A percentile compares a stretch with the other conserved stretches of the same genome.
phyloP scores from a whole-genome alignment of 1,284 basidiomycete species.

The Ustilago vetiveriae region DNA sequence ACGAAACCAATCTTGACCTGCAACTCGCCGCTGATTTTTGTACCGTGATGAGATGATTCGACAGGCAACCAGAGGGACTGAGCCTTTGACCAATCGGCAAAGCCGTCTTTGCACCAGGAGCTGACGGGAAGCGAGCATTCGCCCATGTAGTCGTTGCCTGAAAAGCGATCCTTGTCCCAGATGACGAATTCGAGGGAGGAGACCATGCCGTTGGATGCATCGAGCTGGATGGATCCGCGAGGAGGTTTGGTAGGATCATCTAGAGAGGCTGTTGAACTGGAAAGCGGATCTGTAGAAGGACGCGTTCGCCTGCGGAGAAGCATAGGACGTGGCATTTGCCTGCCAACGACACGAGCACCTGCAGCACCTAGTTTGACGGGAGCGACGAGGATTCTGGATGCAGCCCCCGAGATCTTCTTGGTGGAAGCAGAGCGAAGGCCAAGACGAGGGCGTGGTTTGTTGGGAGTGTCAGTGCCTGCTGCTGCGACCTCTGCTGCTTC shows the following conservation, averaged over 20 bases:
- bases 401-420: slow-evolving; percentile 40
- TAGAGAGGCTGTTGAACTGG: slow-evolving; percentile 2
- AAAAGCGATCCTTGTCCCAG: slow-evolving; percentile 84
- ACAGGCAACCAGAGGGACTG: slow-evolving; percentile 52
- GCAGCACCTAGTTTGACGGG: slow-evolving; percentile 55
- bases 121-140: slow-evolving; percentile 80
- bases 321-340: slow-evolving; percentile 56
- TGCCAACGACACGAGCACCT: slow-evolving; percentile 50
- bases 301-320: slow-evolving; percentile 24
- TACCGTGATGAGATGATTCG: slow-evolving; percentile 42
- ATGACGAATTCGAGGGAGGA: slow-evolving; percentile 79
- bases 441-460: slow-evolving; percentile 24
- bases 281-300: slow-evolving; percentile 5
- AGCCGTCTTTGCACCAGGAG: slow-evolving; percentile 76
- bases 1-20: slow-evolving; percentile 58
- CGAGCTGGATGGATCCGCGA: slow-evolving; percentile 45
- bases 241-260: slow-evolving; percentile 19
- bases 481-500: neutral
- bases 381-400: slow-evolving; percentile 50
- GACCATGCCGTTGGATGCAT: slow-evolving; percentile 45
- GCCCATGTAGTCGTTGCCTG: slow-evolving; percentile 89
- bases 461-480: neutral
- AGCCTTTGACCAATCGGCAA: slow-evolving; percentile 36
- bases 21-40: slow-evolving; percentile 51
- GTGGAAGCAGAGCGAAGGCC: slow-evolving; percentile 34